phyloP scores from a whole-genome alignment of 306 rosid species.

The Vigna unguiculata region DNA sequence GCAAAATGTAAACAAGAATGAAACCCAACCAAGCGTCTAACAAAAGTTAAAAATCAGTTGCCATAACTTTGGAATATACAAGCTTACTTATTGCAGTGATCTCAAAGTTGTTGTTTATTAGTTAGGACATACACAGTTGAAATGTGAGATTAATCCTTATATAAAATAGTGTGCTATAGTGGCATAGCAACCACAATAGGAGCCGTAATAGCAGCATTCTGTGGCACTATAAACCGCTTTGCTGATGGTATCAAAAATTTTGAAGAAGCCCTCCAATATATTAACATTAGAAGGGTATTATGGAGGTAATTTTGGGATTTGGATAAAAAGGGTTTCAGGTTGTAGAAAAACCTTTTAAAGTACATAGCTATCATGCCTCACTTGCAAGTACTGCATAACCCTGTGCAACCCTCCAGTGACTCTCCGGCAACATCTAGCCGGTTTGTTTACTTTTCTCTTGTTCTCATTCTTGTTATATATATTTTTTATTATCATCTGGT shows the following conservation, averaged over 20 bases:
- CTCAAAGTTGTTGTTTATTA: not conserved
- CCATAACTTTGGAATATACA: not conserved
- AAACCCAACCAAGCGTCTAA: slow-evolving; percentile 20
- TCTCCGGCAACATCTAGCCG: not conserved
- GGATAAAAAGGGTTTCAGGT: not conserved
- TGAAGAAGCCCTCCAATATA: not conserved
- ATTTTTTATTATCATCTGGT: not conserved
- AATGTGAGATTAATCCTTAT: not conserved
- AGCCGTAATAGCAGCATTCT: not conserved
- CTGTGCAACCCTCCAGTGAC: not conserved
- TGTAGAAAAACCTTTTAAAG: not conserved
- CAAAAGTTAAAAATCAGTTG: not conserved
- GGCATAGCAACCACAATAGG: not conserved
- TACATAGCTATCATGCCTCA: not conserved
- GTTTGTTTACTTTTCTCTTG: not conserved
- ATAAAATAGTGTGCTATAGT: not conserved
- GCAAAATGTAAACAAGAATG: slow-evolving; percentile 6
- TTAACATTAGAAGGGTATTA: not conserved
- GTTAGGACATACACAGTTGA: not conserved
- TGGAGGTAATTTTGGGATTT: not conserved
- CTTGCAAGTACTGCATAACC: not conserved
- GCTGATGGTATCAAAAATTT: not conserved
- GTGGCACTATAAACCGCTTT: not conserved
- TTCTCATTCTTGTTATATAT: not conserved
- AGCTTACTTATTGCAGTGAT: slow-evolving; percentile 6